These are phyloP conservation scores for Talaromyces albobiverticillius DNA, from an alignment of 2,329 filamentous ascomycete genomes.

Conservation along the genomic window DNA sequence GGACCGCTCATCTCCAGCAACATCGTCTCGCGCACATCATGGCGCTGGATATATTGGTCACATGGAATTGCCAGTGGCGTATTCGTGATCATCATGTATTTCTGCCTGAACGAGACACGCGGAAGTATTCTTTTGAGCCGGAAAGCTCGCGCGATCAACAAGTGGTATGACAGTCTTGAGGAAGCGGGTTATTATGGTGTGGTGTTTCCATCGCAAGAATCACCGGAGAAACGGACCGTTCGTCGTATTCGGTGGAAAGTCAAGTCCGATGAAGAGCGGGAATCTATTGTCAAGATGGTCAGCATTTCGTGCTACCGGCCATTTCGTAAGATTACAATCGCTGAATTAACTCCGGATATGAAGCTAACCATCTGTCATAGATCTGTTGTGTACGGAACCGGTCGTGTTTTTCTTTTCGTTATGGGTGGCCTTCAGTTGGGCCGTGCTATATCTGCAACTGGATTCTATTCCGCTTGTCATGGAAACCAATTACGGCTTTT, in stretches of 20 bases:
- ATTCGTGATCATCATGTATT: constrained; percentile 61
- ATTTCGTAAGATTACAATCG: constrained; percentile 53
- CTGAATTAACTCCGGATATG: not conserved
- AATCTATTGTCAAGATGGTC: constrained; percentile 67
- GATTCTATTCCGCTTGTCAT: constrained; percentile 78
- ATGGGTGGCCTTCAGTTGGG: constrained; percentile 90
- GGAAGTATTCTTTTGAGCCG: constrained; percentile 74
- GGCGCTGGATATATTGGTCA: constrained; percentile 42
- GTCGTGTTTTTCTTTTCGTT: constrained; percentile 73
- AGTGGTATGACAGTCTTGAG: constrained; percentile 75
- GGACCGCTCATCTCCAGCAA: constrained; percentile 26
- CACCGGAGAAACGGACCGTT: constrained; percentile 25
- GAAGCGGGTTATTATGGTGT: constrained; percentile 58
- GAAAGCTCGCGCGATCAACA: constrained; percentile 71
- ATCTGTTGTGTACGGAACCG: constrained; percentile 60
- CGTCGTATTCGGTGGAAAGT: constrained; percentile 75
- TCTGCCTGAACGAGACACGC: constrained; percentile 78
- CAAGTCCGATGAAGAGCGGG: constrained; percentile 71
- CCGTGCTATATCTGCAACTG: constrained; percentile 81
- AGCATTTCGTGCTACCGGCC: constrained; percentile 71
- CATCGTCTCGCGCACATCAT: constrained; percentile 21
- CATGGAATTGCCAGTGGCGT: constrained; percentile 69
- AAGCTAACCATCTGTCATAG: constrained; percentile 23
- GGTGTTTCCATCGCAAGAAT: constrained; percentile 38
- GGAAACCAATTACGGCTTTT: constrained; percentile 64